Evolutionary conservation across 2,329 filamentous ascomycete genomes (phyloP), one percentile per base, ranked within the genome.

Genomic region (Colletotrichum tabaci): DNA sequence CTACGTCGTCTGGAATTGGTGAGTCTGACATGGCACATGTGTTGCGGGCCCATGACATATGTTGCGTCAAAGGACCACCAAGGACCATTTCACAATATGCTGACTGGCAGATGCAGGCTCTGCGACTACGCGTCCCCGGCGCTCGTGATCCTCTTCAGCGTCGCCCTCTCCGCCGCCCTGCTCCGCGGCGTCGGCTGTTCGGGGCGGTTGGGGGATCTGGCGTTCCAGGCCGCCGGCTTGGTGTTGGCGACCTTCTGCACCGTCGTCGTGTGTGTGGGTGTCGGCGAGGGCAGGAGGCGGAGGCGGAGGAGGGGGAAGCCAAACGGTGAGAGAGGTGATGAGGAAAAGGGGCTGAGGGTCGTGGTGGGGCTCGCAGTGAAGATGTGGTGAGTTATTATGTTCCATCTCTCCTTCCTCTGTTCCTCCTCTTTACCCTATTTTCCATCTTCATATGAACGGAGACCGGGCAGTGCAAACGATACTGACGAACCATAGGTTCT

Each of bases 61-160:
- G 30, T 8, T 8, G 30, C 30, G 30, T 9, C 30, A 1, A 10
- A 35, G 30, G 30, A 8, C 30, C 30, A 35, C 30, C 30, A 35
- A 9, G 8, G 7, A 35, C 8, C 30, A 35, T 35, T 35, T 35
- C 30, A 9, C 30, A 35, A 9, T 35, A 35, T 40, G 30, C 50
- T 68, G 61, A 65, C 23, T 23, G 50, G 23, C n/a, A 42, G 35
- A 21, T 23, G 30, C 26, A 70, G 69, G 69, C n/a, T 72, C 18
- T 64, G 53, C 2, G 60, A 72, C n/a, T 64, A 60, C 53, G 69
- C 60, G 13, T 65, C 66, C 13, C 69, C 69, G 13, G 58, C 38
- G 6, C 56, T 72, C 68, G 95, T 87, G 80, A 90, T 93, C 81
- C 90, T 90, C 88, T 97, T 97, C 76, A 98, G 86, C 23, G 88